Percentiles rank a stretch among this genome's conserved stretches.
Evolutionary conservation across 1,284 basidiomycete genomes (phyloP).

Genomic region (Gastroboletus turbinatus): DNA sequence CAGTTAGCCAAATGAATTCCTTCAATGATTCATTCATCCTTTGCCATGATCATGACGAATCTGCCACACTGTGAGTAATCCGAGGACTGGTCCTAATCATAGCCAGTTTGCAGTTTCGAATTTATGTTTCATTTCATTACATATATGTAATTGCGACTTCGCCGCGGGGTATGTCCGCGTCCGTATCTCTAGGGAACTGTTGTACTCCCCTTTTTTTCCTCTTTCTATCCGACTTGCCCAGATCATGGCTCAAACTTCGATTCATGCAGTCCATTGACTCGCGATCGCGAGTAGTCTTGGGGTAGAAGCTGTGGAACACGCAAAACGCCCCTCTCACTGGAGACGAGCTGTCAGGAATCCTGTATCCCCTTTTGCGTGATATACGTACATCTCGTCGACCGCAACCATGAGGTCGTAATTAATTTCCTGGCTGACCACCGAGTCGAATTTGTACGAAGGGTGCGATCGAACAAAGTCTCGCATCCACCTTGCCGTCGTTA

Average conservation of each 20-base stretch:
- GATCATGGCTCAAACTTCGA: constrained; percentile 27
- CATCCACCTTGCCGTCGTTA: constrained; percentile 93
- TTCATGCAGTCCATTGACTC: constrained; percentile 28
- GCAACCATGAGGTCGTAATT: constrained; percentile 93
- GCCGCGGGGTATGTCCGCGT: constrained; percentile 7
- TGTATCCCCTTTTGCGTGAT: not conserved
- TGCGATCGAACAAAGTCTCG: constrained; percentile 89
- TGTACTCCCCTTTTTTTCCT: too few relatives aligned
- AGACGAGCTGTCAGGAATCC: constrained; percentile 14
- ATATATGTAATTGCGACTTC: not conserved
- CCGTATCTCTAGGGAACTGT: not conserved
- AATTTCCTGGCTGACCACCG: constrained; percentile 86
- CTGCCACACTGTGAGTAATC: too few relatives aligned
- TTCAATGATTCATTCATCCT: too few relatives aligned
- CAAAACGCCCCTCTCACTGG: constrained; percentile 69
- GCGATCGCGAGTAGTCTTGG: constrained; percentile 43
- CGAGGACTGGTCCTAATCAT: too few relatives aligned
- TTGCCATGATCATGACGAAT: too few relatives aligned
- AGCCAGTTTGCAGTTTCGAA: not conserved
- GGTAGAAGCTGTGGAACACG: constrained; percentile 66
- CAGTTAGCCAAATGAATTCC: too few relatives aligned
- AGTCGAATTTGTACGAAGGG: constrained; percentile 89
- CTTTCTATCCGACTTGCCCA: too few relatives aligned
- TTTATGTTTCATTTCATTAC: not conserved
- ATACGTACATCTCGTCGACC: constrained; percentile 86